These are phyloP conservation scores for Debaryomyces nepalensis DNA, from an alignment of 1,139 yeast species.

Conservation along the genomic window DNA sequence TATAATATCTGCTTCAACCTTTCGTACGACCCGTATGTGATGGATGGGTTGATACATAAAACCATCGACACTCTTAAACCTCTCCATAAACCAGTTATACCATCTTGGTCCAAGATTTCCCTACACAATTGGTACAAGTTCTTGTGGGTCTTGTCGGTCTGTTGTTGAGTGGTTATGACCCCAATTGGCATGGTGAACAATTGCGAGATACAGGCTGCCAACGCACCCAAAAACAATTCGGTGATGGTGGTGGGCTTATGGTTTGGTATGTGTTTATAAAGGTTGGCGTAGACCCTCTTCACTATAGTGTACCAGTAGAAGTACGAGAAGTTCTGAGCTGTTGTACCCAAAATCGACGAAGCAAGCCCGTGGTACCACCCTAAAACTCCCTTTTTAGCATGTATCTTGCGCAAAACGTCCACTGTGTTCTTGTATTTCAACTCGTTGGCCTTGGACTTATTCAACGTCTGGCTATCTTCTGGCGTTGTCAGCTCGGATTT, in stretches of 20 bases:
- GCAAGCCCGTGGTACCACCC: conserved; percentile 80
- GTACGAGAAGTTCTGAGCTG: conserved; percentile 81
- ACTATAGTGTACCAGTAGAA: conserved; percentile 87
- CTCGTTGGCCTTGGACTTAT: conserved; percentile 23
- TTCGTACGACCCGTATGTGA: conserved; percentile 84
- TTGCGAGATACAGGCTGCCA: conserved; percentile 86
- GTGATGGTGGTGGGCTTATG: conserved; percentile 59
- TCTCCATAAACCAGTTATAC: conserved; percentile 77
- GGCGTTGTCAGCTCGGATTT: conserved; percentile 18
- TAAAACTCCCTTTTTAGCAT: conserved; percentile 60
- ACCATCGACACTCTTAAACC: conserved; percentile 84
- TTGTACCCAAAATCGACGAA: conserved; percentile 73
- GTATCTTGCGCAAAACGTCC: conserved; percentile 67
- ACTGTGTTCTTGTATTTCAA: conserved; percentile 56
- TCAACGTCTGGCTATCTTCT: conserved; percentile 30
- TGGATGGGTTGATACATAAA: conserved; percentile 81
- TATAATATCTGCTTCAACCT: conserved; percentile 63
- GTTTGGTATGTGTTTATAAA: conserved; percentile 44
- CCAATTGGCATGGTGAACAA: conserved; percentile 82
- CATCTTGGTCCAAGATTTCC: conserved; percentile 68
- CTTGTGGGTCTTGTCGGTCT: conserved; percentile 55
- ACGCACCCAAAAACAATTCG: conserved; percentile 79
- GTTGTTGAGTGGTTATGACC: conserved; percentile 84
- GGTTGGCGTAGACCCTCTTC: conserved; percentile 57
- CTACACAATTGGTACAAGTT: conserved; percentile 53